Percentiles rank a stretch among this genome's conserved stretches.
Evolutionary conservation across 1,284 basidiomycete species (phyloP).

Genomic region (Fomitopsis palustris): DNA sequence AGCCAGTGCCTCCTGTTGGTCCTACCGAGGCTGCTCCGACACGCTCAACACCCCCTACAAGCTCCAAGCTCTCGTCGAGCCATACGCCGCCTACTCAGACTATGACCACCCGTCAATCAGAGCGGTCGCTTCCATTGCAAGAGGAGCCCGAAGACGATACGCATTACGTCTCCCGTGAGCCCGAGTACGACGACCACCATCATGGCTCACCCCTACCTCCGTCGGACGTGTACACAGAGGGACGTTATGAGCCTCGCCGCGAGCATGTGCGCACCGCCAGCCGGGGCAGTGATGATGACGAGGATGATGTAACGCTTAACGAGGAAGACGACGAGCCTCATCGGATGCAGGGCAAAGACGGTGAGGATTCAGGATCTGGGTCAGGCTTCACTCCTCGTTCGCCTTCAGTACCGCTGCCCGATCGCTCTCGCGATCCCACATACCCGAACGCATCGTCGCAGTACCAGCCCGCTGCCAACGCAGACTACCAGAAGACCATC

Average conservation of each 20-base stretch:
- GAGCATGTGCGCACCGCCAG: constrained; percentile 8
- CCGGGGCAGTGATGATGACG: constrained; percentile 31
- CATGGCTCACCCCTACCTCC: constrained; percentile 49
- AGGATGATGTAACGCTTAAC: constrained; percentile 47
- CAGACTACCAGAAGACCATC: constrained; percentile 28
- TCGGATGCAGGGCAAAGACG: constrained; percentile 25
- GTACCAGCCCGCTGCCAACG: constrained; percentile 16
- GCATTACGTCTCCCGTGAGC: constrained; percentile 27
- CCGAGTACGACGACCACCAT: constrained; percentile 31
- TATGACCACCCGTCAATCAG: constrained; percentile 57
- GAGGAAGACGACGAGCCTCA: constrained; percentile 37
- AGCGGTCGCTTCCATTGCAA: constrained; percentile 72
- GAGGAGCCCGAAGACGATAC: constrained; percentile 72
- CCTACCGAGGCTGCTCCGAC: constrained; percentile 9
- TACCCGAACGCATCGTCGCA: constrained; percentile 19
- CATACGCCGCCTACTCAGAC: constrained; percentile 58
- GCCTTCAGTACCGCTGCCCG: constrained; percentile 55
- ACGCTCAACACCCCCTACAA: constrained; percentile 42
- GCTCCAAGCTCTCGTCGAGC: constrained; percentile 36
- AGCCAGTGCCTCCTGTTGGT: constrained; percentile 13
- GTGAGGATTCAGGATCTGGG: constrained; percentile 32
- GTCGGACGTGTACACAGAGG: constrained; percentile 50
- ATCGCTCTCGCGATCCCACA: constrained; percentile 28
- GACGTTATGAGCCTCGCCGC: constrained; percentile 30
- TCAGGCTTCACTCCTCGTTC: constrained; percentile 70